Evolutionary conservation across 2,329 filamentous ascomycete genomes (phyloP).

Genomic region (Cyphellophora europaea): DNA sequence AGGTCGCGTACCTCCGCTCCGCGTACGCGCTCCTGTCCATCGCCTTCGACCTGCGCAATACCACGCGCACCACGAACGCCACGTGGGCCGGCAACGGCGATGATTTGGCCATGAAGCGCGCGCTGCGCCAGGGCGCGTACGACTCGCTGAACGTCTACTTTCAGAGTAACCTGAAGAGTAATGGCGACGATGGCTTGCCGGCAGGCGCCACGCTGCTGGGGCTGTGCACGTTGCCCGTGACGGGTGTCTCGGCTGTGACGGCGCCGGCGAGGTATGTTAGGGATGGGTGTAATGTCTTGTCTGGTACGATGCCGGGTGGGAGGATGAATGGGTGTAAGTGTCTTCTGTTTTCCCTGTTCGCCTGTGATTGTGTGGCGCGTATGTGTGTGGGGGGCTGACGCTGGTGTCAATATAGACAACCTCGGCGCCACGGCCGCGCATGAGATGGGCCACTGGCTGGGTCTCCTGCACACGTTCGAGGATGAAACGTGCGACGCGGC

Average conservation of each 20-base stretch:
- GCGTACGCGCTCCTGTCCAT: constrained; percentile 38
- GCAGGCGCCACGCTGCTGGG: constrained; percentile 37
- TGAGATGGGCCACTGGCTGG: constrained; percentile 39
- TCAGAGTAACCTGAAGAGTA: constrained; percentile 40
- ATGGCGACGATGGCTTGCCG: constrained; percentile 15
- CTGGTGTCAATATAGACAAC: constrained; percentile 27
- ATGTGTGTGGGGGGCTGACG: too few relatives aligned
- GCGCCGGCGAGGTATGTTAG: constrained; percentile 32
- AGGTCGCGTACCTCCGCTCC: constrained; percentile 30
- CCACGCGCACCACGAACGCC: constrained; percentile 44
- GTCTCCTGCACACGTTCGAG: constrained; percentile 36
- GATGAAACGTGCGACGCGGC: constrained; percentile 25
- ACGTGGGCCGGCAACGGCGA: constrained; percentile 43
- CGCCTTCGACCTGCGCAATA: constrained; percentile 39
- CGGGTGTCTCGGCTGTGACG: constrained; percentile 29
- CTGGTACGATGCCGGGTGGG: constrained; percentile 48
- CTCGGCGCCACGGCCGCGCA: constrained; percentile 36
- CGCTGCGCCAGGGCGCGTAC: constrained; percentile 46
- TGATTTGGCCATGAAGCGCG: constrained; percentile 42
- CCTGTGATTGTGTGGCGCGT: too few relatives aligned
- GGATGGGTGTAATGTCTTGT: constrained; percentile 50
- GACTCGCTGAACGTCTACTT: constrained; percentile 50
- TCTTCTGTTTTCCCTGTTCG: too few relatives aligned
- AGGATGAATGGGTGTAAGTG: too few relatives aligned
- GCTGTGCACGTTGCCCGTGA: constrained; percentile 41